phyloP scores from a whole-genome alignment of 2,329 filamentous ascomycete species.

The Pseudogymnoascus sp. region DNA sequence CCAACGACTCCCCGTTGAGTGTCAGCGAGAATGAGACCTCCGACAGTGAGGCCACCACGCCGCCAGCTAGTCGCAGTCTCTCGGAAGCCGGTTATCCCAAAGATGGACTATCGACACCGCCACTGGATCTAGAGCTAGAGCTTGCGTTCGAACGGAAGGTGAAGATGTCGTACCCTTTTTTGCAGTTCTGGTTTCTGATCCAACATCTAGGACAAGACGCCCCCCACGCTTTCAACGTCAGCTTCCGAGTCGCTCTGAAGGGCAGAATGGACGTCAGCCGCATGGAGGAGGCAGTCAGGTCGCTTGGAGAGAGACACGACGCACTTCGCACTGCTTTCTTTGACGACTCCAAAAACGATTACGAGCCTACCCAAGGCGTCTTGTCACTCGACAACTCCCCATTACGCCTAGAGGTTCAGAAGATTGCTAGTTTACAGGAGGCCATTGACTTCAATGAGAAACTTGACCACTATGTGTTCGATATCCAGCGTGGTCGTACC shows the following conservation, averaged over 20 bases:
- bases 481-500: conserved; percentile 31
- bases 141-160: background rate
- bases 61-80: background rate
- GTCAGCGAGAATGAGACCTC: background rate
- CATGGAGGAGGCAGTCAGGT: conserved; percentile 18
- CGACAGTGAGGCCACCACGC: background rate
- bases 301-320: conserved; percentile 20
- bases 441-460: conserved; percentile 11
- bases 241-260: conserved; percentile 14
- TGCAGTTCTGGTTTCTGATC: conserved; percentile 21
- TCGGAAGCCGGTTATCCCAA: background rate
- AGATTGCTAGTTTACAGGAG: background rate
- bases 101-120: background rate
- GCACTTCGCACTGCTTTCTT: conserved; percentile 22
- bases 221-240: conserved; percentile 21
- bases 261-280: conserved; percentile 17
- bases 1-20: background rate
- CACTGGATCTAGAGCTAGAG: background rate
- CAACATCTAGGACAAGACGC: conserved; percentile 17
- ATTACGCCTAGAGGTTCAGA: background rate
- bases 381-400: background rate
- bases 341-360: conserved; percentile 10
- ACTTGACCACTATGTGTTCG: conserved; percentile 27
- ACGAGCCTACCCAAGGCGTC: background rate
- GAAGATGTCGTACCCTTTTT: background rate